A percentile compares a stretch with the other conserved stretches of the same genome.
Evolutionary conservation across 768 basidiomycete species (phyloP).

Genomic region (Lentinula guzmanii): DNA sequence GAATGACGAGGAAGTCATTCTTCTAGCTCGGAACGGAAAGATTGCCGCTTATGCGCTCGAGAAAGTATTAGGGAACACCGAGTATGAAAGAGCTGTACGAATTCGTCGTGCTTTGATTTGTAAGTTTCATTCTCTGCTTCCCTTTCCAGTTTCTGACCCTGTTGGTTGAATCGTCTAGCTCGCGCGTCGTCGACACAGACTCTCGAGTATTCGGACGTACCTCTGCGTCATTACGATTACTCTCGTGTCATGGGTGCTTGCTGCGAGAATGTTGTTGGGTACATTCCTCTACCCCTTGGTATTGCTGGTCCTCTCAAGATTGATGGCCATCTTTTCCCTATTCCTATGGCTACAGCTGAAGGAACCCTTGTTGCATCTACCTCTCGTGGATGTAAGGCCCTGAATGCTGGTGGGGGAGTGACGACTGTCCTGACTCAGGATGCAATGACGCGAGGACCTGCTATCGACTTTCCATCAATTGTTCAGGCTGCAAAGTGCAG

Average conservation of each 20-base stretch:
- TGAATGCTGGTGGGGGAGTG: conserved; percentile 94
- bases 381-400: conserved; percentile 95
- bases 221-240: conserved; percentile 87
- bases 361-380: conserved; percentile 97
- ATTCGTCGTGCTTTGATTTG: conserved; percentile 88
- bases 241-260: conserved; percentile 91
- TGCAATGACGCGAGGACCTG: conserved; percentile 98
- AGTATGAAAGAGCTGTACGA: conserved; percentile 80
- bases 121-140: conserved; percentile 34
- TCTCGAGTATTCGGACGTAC: conserved; percentile 78
- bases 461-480: conserved; percentile 88
- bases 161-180: conserved; percentile 36
- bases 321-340: conserved; percentile 78
- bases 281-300: conserved; percentile 93
- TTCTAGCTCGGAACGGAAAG: conserved; percentile 87
- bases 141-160: neutral
- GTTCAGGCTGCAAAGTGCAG: conserved; percentile 77
- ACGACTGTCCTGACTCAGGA: conserved; percentile 89
- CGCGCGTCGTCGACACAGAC: conserved; percentile 81
- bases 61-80: conserved; percentile 65
- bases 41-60: conserved; percentile 93
- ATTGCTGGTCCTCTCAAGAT: conserved; percentile 93
- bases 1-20: conserved; percentile 88
- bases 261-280: conserved; percentile 98
- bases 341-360: conserved; percentile 99